phyloP scores from a whole-genome alignment of 2,329 filamentous ascomycete species.

The Esteya vermicola region DNA sequence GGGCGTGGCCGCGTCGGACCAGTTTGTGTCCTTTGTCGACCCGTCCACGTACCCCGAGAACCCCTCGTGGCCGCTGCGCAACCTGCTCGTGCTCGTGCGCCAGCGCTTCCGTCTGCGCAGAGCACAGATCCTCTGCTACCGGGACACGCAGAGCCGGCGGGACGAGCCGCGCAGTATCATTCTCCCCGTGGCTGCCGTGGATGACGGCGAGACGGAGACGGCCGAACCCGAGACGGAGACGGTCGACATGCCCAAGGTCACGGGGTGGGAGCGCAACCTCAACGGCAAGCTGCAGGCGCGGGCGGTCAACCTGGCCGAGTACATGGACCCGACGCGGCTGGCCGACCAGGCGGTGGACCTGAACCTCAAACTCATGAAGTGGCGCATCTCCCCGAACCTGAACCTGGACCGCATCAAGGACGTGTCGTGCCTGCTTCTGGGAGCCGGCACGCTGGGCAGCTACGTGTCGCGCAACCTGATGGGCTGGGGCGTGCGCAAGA shows the following conservation, averaged over 20 bases:
- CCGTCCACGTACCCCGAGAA: conserved; percentile 80
- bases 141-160: conserved; percentile 63
- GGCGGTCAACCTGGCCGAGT: conserved; percentile 72
- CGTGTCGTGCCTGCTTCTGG: conserved; percentile 79
- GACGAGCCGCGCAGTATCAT: conserved; percentile 75
- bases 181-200: conserved; percentile 50
- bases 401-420: conserved; percentile 80
- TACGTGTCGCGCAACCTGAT: conserved; percentile 87
- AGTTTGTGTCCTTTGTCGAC: conserved; percentile 78
- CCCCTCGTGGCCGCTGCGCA: conserved; percentile 86
- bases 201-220: conserved; percentile 30
- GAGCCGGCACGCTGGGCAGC: conserved; percentile 83
- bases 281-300: conserved; percentile 65
- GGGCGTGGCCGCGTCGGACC: conserved; percentile 53
- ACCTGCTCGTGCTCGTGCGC: conserved; percentile 71
- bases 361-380: conserved; percentile 97
- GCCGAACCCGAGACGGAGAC: conserved; percentile 22
- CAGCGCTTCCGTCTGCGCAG: conserved; percentile 65
- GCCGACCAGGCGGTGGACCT: conserved; percentile 92
- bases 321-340: conserved; percentile 78
- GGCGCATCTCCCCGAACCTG: conserved; percentile 81
- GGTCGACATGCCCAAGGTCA: conserved; percentile 66
- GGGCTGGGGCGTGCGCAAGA: conserved; percentile 90
- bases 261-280: conserved; percentile 83
- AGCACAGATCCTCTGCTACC: conserved; percentile 78